Evolutionary conservation across 2,329 filamentous ascomycete species (phyloP), one percentile per base, ranked within the genome.

Genomic region (Fusarium longipes): DNA sequence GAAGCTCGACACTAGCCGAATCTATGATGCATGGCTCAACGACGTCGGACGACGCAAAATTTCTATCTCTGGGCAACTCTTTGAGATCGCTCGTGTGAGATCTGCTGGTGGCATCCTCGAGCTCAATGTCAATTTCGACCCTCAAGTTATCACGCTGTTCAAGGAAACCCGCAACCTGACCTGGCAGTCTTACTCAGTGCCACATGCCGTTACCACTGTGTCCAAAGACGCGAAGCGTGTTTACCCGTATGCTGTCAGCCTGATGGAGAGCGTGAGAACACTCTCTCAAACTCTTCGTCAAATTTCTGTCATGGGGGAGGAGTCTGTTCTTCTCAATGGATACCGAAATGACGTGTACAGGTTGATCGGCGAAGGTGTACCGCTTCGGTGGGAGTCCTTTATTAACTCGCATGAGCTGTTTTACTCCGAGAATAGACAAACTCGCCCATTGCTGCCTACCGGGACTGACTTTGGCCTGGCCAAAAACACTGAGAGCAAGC

Each of bases 151-250:
- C 75, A 94, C 95, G 0, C 83, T 99, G 11, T 99, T 99, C 85
- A 99, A 99, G 76, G 96, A 99, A 82, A 97, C 97, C 25, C 89
- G 96, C 38, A 99, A 99, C 75, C 82, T 99, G 40, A 89, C 93
- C 14, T 99, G 96, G 95, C 89, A 97, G 65, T 96, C 93, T 69
- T 99, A 93, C 77, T 91, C 93, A 57, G 93, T 99, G 24, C 96
- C 96, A 10, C 96, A 99, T 78, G 89, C 92, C 15, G 93, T 99
- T 74, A 96, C 91, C 79, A 98, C 93, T 67, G 93, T 97, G 53
- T 97, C 96, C 1, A 99, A 98, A 78, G 96, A 99, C 77, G 96
- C 96, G n/a, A 97, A 97, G 80, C 89, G 96, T 52, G 96, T 99
- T 6, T 99, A 99, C 73, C 96, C 96, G 0, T 99, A 96, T 75